Conservation (phyloP, 331 rosid species). For the Quercus tomentella region DNA sequence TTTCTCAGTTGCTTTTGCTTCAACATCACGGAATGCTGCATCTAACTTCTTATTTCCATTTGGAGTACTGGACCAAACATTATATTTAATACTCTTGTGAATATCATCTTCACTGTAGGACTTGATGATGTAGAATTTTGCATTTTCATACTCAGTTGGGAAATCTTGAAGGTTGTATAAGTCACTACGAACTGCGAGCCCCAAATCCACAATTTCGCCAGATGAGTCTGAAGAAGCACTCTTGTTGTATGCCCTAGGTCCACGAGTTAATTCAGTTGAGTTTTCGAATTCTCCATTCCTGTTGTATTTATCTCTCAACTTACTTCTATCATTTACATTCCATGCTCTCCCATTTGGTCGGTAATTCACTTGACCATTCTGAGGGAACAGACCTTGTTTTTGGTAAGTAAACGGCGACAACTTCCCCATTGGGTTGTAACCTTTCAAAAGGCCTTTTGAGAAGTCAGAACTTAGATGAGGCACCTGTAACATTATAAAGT, state of each 20-base stretch:
- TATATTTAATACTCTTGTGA: slow-evolving; percentile 71
- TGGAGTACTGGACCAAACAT: slow-evolving; percentile 87
- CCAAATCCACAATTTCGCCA: slow-evolving; percentile 38
- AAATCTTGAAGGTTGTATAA: slow-evolving; percentile 61
- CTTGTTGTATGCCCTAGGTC: slow-evolving; percentile 56
- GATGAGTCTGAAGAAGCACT: slow-evolving; percentile 32
- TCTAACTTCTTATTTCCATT: slow-evolving; percentile 71
- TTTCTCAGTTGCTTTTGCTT: slow-evolving; percentile 43
- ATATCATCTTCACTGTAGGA: slow-evolving; percentile 89
- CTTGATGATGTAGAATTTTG: slow-evolving; percentile 72
- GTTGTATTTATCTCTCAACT: slow-evolving; percentile 29
- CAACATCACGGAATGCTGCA: slow-evolving; percentile 55
- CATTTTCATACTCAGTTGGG: slow-evolving; percentile 47
- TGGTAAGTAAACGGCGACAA: slow-evolving; percentile 33
- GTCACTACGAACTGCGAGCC: slow-evolving; percentile 35
- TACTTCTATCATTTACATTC: slow-evolving; percentile 33
- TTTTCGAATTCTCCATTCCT: slow-evolving; percentile 42
- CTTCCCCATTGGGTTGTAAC: slow-evolving; percentile 37
- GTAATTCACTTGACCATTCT: slow-evolving; percentile 16
- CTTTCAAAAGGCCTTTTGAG: slow-evolving; percentile 35
- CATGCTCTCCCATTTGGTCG: slow-evolving; percentile 31
- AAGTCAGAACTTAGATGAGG: slow-evolving; percentile 44
- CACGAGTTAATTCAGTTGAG: slow-evolving; percentile 49
- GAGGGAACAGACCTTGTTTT: slow-evolving; percentile 25
- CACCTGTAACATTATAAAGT: slow-evolving; percentile 34